Evolutionary conservation across 495 filamentous ascomycete genomes (phyloP), one percentile per base, ranked within the genome.

Genomic region (Bathelium albidoporum): DNA sequence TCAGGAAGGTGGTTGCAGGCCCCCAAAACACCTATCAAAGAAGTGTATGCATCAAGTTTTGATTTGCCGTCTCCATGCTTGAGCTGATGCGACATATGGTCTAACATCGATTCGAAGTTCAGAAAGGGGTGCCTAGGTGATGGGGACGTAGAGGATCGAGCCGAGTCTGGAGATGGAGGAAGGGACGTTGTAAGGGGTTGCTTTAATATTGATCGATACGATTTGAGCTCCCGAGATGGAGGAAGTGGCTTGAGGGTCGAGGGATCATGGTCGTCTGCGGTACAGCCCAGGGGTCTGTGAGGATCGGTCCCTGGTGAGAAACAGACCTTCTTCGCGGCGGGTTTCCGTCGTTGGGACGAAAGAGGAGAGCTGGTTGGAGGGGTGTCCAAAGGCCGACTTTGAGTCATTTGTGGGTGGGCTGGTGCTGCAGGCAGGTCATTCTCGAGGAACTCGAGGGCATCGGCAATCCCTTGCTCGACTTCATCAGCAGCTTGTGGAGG

Each of bases 131-230:
- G 68, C 69, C 62, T 55, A 78, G 68, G 18, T 39, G 72, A 49
- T 76, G 65, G 59, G 72, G 74, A 55, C 20, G 49, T 29, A n/a
- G 49, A 55, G 29, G 5, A 2, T 12, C 16, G 5, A 10, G 5
- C 24, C 22, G 24, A 29, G 7, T 55, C 22, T 55, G 49, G 24
- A 24, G 49, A 55, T 20, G 49, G 20, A 29, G 24, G 49, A 20
- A 60, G 68, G n/a, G 62, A 58, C 49, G 59, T 66, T 64, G 52
- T 67, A 67, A 44, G 73, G 73, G 75, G 69, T 63, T 76, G 72
- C 73, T 97, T 98, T 58, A 98, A 81, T 62, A 98, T 97, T 1
- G 91, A 93, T 70, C 93, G 96, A 28, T 83, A 68, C 14, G 89
- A 83, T 70, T 86, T 90, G 36, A 78, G 79, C 59, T 86, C 81